A percentile compares a stretch with the other conserved stretches of the same genome.
Evolutionary conservation across 2,329 filamentous ascomycete genomes (phyloP).

Genomic region (Penicillium sumatraense): DNA sequence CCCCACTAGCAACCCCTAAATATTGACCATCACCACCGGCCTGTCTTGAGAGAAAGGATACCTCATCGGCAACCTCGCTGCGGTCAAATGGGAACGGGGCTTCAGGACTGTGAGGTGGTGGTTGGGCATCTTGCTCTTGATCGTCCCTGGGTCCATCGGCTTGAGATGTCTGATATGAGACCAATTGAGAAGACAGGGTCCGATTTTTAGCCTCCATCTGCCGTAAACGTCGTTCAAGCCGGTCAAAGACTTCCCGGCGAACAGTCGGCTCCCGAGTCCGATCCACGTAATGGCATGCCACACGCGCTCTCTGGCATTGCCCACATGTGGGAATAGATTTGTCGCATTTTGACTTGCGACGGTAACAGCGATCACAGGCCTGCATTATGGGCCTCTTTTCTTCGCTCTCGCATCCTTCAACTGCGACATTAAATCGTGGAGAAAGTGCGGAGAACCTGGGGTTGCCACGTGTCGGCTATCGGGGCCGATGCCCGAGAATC

Average conservation of each 20-base stretch:
- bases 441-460: not conserved
- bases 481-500: not conserved
- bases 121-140: not conserved
- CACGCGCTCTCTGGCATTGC: conserved; percentile 2
- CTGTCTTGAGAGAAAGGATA: conserved; percentile 49
- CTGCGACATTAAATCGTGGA: not conserved
- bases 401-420: not conserved
- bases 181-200: not conserved
- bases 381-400: not conserved
- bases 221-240: conserved; percentile 3
- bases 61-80: conserved; percentile 44
- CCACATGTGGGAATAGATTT: conserved; percentile 4
- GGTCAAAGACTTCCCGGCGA: conserved; percentile 10
- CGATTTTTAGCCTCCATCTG: conserved; percentile 6
- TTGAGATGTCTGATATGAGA: not conserved
- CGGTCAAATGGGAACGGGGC: not conserved
- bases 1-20: conserved; percentile 38
- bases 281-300: conserved; percentile 1
- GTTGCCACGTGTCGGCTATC: not conserved
- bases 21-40: conserved; percentile 51
- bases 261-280: conserved; percentile 18
- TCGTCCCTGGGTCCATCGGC: not conserved
- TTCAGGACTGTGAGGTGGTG: not conserved
- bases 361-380: conserved; percentile 6
- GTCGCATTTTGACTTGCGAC: conserved; percentile 10